Conservation (phyloP, 192 early-diverging fungal genomes). For the Phycomyces blakesleeanus region DNA sequence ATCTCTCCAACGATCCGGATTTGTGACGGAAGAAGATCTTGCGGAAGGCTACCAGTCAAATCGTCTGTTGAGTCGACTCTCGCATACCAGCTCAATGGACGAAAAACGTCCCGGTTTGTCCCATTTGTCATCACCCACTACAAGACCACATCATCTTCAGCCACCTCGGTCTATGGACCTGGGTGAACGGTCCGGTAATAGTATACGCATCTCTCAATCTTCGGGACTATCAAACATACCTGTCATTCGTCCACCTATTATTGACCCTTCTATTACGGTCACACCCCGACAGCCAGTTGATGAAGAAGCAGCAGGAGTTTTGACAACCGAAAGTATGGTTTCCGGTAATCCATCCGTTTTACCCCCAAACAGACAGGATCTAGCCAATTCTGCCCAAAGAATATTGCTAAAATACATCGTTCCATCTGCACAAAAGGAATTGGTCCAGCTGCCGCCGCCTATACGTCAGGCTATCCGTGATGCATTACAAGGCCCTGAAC, state of each 20-base stretch:
- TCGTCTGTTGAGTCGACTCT: conserved; percentile 28
- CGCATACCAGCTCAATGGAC: conserved; percentile 10
- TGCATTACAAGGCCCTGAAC: conserved; percentile 5
- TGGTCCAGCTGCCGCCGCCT: conserved; percentile 36
- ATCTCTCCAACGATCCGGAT: conserved; percentile 31
- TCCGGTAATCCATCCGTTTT: not conserved
- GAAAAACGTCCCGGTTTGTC: not conserved
- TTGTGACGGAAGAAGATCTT: conserved; percentile 29
- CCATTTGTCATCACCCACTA: conserved; percentile 5
- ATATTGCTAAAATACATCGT: conserved; percentile 52
- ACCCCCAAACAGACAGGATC: conserved; percentile 19
- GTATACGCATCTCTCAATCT: too few species aligned
- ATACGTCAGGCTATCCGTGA: conserved; percentile 9
- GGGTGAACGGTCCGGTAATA: not conserved
- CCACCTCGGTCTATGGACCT: not conserved
- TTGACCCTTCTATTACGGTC: too few species aligned
- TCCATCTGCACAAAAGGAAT: conserved; percentile 43
- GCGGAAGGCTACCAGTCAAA: conserved; percentile 27
- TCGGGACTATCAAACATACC: too few species aligned
- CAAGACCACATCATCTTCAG: conserved; percentile 3
- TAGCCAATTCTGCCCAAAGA: conserved; percentile 42
- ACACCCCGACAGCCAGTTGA: not conserved
- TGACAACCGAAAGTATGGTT: not conserved
- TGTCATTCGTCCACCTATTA: too few species aligned
- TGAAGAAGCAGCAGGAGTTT: conserved; percentile 1